Evolutionary conservation across 176 grass and related monocot genomes (phyloP), one percentile per base, ranked within the genome.

Genomic region (Raddia guianensis): DNA sequence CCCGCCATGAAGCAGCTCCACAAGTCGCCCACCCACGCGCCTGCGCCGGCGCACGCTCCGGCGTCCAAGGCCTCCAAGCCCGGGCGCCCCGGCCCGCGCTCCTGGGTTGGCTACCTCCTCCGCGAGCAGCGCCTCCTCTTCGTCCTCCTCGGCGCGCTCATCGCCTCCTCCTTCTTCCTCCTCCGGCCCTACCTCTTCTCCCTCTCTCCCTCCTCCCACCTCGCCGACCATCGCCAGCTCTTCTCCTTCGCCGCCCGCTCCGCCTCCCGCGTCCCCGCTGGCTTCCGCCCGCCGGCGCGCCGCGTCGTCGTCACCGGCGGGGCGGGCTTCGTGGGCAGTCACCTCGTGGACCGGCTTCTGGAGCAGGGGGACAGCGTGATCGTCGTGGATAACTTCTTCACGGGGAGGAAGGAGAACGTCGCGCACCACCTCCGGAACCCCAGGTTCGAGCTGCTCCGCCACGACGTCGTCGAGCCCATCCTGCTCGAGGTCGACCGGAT

Each of bases 131-230:
- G 97, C 65, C 91, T 96, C 52, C 86, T 99, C 45, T 99, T 99
- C 89, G 89, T 99, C 84, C 76, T 99, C 72, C 83, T 95, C 51
- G 97, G 97, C 59, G 97, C 97, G 53, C 82, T 95, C 72, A 89
- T 99, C 85, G 97, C 97, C 49, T 91, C 97, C n/a, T 90, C 87
- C 51, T 96, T 95, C 82, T 99, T 99, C 91, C 87, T 99, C 68
- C 89, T 99, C 33, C 91, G 90, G 19, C 97, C 97, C 68, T 95
- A 89, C 78, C 63, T 91, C 63, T 89, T 91, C 63, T 89, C 84
- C 13, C 63, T 86, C 6, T 82, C 87, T 8, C 43, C 57, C 8
- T 52, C 86, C 46, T 76, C 81, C 13, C 72, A 70, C 47, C 42
- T 32, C 57, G 10, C 19, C 13, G 71, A 68, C 4, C 49, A 50